phyloP scores from a whole-genome alignment of 1,139 yeast species.

The Pichia sp. region DNA sequence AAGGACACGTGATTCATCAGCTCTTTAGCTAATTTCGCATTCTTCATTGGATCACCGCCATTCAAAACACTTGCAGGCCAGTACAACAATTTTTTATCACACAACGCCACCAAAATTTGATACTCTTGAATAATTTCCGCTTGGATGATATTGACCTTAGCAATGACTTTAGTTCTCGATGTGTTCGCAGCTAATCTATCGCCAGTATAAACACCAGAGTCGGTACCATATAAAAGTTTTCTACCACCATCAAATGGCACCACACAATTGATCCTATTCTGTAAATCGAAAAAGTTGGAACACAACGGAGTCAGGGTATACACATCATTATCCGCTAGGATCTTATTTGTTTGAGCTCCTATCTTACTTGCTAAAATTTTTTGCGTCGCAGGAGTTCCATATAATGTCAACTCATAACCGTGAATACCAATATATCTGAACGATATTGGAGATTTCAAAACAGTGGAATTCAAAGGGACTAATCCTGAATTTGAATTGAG shows the following conservation, averaged over 20 bases:
- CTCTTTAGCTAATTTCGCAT: slow-evolving; percentile 71
- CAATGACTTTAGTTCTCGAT: slow-evolving; percentile 73
- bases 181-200: slow-evolving; percentile 46
- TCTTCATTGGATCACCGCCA: slow-evolving; percentile 40
- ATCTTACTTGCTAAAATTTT: slow-evolving; percentile 78
- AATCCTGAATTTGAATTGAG: slow-evolving; percentile 20
- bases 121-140: slow-evolving; percentile 91
- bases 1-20: slow-evolving; percentile 80
- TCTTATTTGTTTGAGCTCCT: slow-evolving; percentile 68
- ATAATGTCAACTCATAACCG: slow-evolving; percentile 64
- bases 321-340: slow-evolving; percentile 71
- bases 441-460: slow-evolving; percentile 33
- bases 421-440: slow-evolving; percentile 56
- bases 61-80: slow-evolving; percentile 75
- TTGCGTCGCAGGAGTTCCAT: slow-evolving; percentile 66
- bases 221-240: slow-evolving; percentile 85
- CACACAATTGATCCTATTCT: slow-evolving; percentile 83
- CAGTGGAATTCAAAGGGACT: slow-evolving; percentile 23
- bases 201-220: slow-evolving; percentile 82
- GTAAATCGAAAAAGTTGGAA: slow-evolving; percentile 64
- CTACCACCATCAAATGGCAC: slow-evolving; percentile 95
- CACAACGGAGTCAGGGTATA: slow-evolving; percentile 73
- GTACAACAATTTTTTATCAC: slow-evolving; percentile 78
- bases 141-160: slow-evolving; percentile 77
- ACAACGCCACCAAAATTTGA: slow-evolving; percentile 72